Evolutionary conservation across 441 rosid species (phyloP).

Genomic region (Iberis amara): DNA sequence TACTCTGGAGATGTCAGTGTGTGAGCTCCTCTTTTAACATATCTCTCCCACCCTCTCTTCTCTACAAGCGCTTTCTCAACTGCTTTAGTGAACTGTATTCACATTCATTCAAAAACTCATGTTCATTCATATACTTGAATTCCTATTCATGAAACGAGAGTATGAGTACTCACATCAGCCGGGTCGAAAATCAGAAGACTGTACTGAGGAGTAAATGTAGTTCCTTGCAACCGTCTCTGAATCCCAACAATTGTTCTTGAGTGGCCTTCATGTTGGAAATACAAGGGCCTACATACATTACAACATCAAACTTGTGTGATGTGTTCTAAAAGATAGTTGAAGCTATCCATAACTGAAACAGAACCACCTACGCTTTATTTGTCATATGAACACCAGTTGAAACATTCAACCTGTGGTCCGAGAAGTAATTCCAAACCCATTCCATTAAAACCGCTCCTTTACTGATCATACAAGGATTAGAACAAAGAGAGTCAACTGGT

Average conservation of each 20-base stretch:
- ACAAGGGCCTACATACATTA: constrained; percentile 56
- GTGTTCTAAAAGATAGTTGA: not conserved
- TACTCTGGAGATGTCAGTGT: constrained; percentile 55
- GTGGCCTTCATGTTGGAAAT: constrained; percentile 85
- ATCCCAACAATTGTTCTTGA: constrained; percentile 75
- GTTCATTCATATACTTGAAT: constrained; percentile 5
- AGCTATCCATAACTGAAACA: constrained; percentile 9
- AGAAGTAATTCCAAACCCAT: constrained; percentile 86
- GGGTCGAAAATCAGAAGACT: constrained; percentile 71
- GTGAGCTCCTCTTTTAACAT: constrained; percentile 65
- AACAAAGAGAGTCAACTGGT: constrained; percentile 17
- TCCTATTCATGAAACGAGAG: not conserved
- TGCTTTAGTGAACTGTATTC: constrained; percentile 46
- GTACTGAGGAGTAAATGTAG: constrained; percentile 38
- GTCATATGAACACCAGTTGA: constrained; percentile 40
- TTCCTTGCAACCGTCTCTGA: constrained; percentile 44
- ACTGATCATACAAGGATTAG: constrained; percentile 28
- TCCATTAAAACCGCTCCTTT: constrained; percentile 50
- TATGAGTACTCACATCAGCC: constrained; percentile 45
- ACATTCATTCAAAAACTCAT: constrained; percentile 23
- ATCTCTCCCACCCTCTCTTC: constrained; percentile 59
- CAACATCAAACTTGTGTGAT: constrained; percentile 16
- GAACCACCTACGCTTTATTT: constrained; percentile 42
- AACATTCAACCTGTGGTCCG: constrained; percentile 35
- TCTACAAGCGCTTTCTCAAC: constrained; percentile 53